Evolutionary conservation across 2,329 filamentous ascomycete genomes (phyloP).

Genomic region (Colletotrichum gigasporum): DNA sequence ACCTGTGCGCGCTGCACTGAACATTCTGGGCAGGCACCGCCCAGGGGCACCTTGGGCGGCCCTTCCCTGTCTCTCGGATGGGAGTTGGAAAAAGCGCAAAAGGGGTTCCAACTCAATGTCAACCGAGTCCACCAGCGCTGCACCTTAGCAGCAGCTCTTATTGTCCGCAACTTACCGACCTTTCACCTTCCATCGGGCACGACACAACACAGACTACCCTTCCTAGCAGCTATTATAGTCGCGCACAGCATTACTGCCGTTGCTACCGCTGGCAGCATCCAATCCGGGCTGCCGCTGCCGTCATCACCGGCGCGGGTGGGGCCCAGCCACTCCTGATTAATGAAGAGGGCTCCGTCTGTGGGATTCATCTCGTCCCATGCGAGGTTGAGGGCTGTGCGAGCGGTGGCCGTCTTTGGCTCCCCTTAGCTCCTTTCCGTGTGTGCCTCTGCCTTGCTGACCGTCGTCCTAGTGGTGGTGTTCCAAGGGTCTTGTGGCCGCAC

Average conservation of each 20-base stretch:
- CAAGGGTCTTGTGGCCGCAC: no score
- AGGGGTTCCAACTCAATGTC: no score
- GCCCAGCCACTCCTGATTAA: slow-evolving; percentile 20
- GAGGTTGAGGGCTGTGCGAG: slow-evolving; percentile 25
- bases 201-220: no score
- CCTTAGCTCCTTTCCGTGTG: neutral
- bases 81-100: no score
- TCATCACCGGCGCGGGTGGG: slow-evolving; percentile 19
- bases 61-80: no score
- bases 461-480: neutral
- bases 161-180: no score
- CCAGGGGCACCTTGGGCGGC: neutral
- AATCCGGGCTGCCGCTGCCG: slow-evolving; percentile 2
- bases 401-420: neutral
- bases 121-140: no score
- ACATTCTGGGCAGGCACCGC: neutral
- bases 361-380: slow-evolving; percentile 28
- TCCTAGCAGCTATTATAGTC: no score
- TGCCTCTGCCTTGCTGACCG: neutral
- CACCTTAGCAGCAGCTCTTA: no score
- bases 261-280: neutral
- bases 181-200: no score
- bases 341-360: slow-evolving; percentile 29
- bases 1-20: no score
- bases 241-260: neutral